phyloP scores from a whole-genome alignment of 2,329 filamentous ascomycete species.

The Pseudogymnoascus sp. region DNA sequence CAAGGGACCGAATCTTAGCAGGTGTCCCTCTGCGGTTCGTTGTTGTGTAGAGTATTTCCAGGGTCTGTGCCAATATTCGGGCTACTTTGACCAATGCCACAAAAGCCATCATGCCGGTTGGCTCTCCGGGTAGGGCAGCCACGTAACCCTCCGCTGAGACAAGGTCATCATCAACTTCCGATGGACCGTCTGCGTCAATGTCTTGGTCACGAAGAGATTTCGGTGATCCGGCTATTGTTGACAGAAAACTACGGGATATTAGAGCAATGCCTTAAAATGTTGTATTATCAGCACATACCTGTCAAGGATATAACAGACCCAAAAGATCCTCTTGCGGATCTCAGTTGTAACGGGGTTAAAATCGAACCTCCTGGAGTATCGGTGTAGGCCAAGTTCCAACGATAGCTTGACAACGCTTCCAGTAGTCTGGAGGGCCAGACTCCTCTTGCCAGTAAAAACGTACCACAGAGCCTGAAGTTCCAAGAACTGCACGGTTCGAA shows the following conservation, averaged over 20 bases:
- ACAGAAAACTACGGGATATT: neutral
- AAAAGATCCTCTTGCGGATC: slow-evolving; percentile 14
- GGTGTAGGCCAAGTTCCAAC: slow-evolving; percentile 14
- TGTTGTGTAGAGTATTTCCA: slow-evolving; percentile 15
- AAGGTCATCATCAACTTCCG: slow-evolving; percentile 16
- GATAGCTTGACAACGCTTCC: slow-evolving; percentile 14
- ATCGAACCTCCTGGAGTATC: slow-evolving; percentile 15
- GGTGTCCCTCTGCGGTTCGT: slow-evolving; percentile 13
- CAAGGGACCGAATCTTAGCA: slow-evolving; percentile 13
- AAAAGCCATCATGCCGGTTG: slow-evolving; percentile 15
- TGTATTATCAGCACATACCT: neutral
- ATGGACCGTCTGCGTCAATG: slow-evolving; percentile 6
- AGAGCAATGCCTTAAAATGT: neutral
- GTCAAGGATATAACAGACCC: slow-evolving; percentile 17
- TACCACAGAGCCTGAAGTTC: slow-evolving; percentile 15
- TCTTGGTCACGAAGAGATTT: slow-evolving; percentile 16
- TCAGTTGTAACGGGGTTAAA: slow-evolving; percentile 14
- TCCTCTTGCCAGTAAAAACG: slow-evolving; percentile 15
- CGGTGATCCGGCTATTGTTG: slow-evolving; percentile 13
- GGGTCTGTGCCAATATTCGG: slow-evolving; percentile 12
- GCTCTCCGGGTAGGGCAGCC: slow-evolving; percentile 11
- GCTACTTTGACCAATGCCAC: slow-evolving; percentile 14
- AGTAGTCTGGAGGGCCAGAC: slow-evolving; percentile 14
- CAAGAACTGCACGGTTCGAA: slow-evolving; percentile 14
- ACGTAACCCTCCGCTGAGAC: slow-evolving; percentile 12